Evolutionary conservation across 192 early-diverging fungal species (phyloP), one percentile per base, ranked within the genome.

Genomic region (Umbelopsis ramanniana): DNA sequence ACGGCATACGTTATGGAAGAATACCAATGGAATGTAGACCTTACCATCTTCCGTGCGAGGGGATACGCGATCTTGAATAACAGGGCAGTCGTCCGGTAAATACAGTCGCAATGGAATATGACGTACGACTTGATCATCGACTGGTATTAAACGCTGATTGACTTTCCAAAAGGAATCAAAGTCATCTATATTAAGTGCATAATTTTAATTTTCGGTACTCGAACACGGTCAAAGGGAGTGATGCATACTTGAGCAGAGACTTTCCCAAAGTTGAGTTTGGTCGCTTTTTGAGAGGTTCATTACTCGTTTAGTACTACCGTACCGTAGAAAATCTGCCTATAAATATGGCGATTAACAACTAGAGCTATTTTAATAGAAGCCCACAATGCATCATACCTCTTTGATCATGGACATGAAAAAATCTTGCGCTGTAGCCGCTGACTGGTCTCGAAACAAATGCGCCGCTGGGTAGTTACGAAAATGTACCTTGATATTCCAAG

Each of bases 401-500:
- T 96, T 96, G 73, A 93, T 84, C 88, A 91, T 89, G 12, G 93
- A 89, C 93, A 96, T 96, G 74, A 89, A 93, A 76, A 91, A 92
- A 70, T 94, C 92, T 38, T 87, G 87, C 66, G 87, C 87, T 1
- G 77, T 78, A 52, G 90, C 85, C 8, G 81, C 74, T 8, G 82
- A 77, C 14, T 88, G 87, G n/a, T 72, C 74, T 14, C 84, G 79
- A 50, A 95, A 85, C 40, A 96, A 67, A 60, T 88, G 88, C 54
- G 87, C 85, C 2, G 69, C 78, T 3, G 95, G 95, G 68, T 92
- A 94, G 66, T 87, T 84, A 54, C 87, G 76, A 68, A 92, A 89
- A 77, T 93, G 92, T n/a, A 95, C 74, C 11, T 85, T 93, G 17
- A 96, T 78, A 5, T 84, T 72, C 95, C 95, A 96, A 11, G 95